phyloP scores from a whole-genome alignment of 208 protist genomes.

The Acanthamoeba lenticulata region DNA sequence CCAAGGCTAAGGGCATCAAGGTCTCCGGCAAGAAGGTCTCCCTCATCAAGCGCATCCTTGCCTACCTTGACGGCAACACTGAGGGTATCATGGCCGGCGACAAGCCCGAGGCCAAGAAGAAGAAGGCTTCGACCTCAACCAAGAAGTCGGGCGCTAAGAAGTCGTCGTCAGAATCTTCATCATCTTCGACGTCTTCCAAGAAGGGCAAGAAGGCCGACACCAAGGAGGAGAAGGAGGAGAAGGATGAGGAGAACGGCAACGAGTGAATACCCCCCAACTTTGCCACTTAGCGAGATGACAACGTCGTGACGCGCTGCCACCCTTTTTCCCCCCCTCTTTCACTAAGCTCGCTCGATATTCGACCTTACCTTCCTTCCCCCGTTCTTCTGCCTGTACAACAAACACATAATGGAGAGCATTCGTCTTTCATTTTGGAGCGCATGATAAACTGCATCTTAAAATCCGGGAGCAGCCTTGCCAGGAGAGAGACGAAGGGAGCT shows the following conservation, averaged over 20 bases:
- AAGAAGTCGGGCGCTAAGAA: background rate
- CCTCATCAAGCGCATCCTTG: conserved; percentile 62
- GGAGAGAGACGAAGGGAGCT: too few species aligned
- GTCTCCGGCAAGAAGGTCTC: conserved; percentile 30
- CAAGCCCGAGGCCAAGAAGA: conserved; percentile 16
- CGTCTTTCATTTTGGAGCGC: too few species aligned
- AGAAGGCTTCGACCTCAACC: background rate
- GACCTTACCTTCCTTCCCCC: background rate
- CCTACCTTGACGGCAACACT: conserved; percentile 31
- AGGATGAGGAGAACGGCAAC: conserved; percentile 49
- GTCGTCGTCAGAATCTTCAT: background rate
- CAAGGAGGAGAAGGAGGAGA: background rate
- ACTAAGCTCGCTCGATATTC: conserved; percentile 31
- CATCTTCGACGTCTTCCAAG: too few species aligned
- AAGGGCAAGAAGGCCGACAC: background rate
- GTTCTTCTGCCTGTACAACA: background rate
- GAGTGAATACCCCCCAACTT: background rate
- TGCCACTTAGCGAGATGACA: background rate
- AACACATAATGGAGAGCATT: too few species aligned
- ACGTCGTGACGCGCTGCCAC: background rate
- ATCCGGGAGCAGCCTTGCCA: too few species aligned
- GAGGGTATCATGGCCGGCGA: conserved; percentile 42
- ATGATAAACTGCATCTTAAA: too few species aligned
- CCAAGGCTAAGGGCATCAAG: conserved; percentile 26
- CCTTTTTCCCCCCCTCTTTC: background rate